Percentiles rank a stretch among this genome's conserved stretches.
phyloP scores from a whole-genome alignment of 2,329 filamentous ascomycete genomes.

The Geoglossum cookeanum region DNA sequence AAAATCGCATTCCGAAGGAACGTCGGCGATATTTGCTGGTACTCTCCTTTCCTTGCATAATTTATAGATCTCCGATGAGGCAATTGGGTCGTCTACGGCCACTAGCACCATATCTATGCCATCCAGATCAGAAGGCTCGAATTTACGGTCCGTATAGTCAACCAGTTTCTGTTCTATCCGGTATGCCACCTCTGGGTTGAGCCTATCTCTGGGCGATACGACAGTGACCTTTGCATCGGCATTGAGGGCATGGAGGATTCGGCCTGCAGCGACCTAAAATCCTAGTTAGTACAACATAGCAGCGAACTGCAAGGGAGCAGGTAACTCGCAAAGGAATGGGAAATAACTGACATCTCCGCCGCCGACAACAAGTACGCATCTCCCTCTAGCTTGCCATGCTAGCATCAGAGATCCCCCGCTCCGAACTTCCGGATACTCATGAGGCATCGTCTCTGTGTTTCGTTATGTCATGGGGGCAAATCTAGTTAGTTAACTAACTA shows the following conservation, averaged over 20 bases:
- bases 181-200: slow-evolving; percentile 76
- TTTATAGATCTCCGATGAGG: slow-evolving; percentile 83
- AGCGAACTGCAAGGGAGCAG: not conserved
- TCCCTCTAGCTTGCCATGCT: slow-evolving; percentile 86
- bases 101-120: slow-evolving; percentile 73
- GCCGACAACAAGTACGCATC: slow-evolving; percentile 78
- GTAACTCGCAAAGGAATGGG: not conserved
- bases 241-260: slow-evolving; percentile 85
- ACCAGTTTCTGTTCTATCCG: slow-evolving; percentile 61
- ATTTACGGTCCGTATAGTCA: slow-evolving; percentile 61
- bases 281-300: slow-evolving; percentile 8
- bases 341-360: slow-evolving; percentile 62
- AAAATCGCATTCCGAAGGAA: slow-evolving; percentile 92
- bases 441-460: slow-evolving; percentile 21
- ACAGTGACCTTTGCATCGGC: slow-evolving; percentile 83
- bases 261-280: slow-evolving; percentile 72
- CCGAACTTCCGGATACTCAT: slow-evolving; percentile 58
- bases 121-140: slow-evolving; percentile 74
- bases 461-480: slow-evolving; percentile 5
- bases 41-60: slow-evolving; percentile 72
- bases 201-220: slow-evolving; percentile 57
- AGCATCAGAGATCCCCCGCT: slow-evolving; percentile 84
- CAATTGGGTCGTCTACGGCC: slow-evolving; percentile 80
- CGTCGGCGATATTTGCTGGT: slow-evolving; percentile 89
- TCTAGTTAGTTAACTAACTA: not conserved